Conservation (phyloP, 495 filamentous ascomycete species). For the Venustampulla echinocandica region DNA sequence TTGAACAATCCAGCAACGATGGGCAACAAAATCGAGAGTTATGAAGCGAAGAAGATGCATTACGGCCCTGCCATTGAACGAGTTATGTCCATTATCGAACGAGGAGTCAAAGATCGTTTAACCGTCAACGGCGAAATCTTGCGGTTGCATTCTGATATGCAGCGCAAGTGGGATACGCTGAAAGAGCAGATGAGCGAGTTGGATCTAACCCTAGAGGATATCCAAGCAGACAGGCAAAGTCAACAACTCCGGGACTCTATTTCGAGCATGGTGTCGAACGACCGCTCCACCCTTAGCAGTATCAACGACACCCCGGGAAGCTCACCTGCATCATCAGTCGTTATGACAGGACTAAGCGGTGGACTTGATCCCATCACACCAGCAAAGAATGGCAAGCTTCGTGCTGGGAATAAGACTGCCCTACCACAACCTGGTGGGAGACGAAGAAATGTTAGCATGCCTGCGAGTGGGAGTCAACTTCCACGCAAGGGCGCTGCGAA, state of each 20-base stretch:
- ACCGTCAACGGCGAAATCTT: constrained; percentile 94
- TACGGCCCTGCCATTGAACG: constrained; percentile 92
- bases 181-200: constrained; percentile 68
- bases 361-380: constrained; percentile 41
- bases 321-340: constrained; percentile 84
- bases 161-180: constrained; percentile 64
- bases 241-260: constrained; percentile 88
- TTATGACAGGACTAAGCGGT: constrained; percentile 46
- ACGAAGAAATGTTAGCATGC: constrained; percentile 9
- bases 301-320: constrained; percentile 71
- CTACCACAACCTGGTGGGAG: constrained; percentile 32
- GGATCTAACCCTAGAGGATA: constrained; percentile 64
- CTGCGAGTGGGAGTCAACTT: constrained; percentile 6
- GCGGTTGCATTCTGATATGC: constrained; percentile 72
- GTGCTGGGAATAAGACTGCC: constrained; percentile 27
- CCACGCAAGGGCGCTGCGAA: constrained; percentile 22
- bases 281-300: constrained; percentile 67
- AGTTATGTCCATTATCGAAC: constrained; percentile 83
- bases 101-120: constrained; percentile 79
- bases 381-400: constrained; percentile 32
- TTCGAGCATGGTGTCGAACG: constrained; percentile 82
- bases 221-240: constrained; percentile 50
- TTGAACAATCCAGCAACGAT: constrained; percentile 56
- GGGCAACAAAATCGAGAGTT: constrained; percentile 78
- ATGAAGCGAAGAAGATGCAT: constrained; percentile 90